Conservation (phyloP, 495 filamentous ascomycete genomes). For the Lichenothelia convexa region DNA sequence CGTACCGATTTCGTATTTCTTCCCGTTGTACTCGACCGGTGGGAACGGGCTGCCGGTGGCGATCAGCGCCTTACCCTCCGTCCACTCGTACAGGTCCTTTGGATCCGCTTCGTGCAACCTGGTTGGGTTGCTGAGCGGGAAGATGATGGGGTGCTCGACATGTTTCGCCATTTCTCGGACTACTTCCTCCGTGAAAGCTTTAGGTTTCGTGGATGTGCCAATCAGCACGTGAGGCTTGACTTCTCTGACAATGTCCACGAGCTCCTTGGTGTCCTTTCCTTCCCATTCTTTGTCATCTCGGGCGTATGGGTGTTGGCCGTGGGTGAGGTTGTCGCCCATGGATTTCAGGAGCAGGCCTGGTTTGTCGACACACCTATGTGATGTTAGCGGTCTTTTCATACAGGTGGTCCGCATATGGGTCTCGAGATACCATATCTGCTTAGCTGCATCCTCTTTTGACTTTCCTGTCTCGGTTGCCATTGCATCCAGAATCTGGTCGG, state of each 20-base stretch:
- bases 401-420: too few relatives aligned
- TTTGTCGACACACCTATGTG: constrained; percentile 65
- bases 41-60: constrained; percentile 75
- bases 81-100: constrained; percentile 62
- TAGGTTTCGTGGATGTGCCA: constrained; percentile 66
- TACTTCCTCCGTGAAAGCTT: constrained; percentile 58
- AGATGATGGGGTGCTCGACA: constrained; percentile 57
- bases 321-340: constrained; percentile 36
- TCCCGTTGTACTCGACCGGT: constrained; percentile 49
- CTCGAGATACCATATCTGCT: constrained; percentile 53
- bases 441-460: constrained; percentile 52
- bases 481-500: constrained; percentile 65
- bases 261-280: constrained; percentile 31
- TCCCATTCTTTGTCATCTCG: constrained; percentile 47
- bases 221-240: constrained; percentile 70
- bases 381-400: neutral
- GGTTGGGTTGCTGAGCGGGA: constrained; percentile 78
- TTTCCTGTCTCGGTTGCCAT: constrained; percentile 50
- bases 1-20: constrained; percentile 43
- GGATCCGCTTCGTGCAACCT: constrained; percentile 68
- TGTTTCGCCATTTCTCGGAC: constrained; percentile 66
- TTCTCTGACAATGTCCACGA: constrained; percentile 47
- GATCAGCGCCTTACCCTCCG: constrained; percentile 57
- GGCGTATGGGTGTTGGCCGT: constrained; percentile 48
- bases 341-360: constrained; percentile 57